Evolutionary conservation across 2,329 filamentous ascomycete species (phyloP).

Genomic region (Trichoderma breve): DNA sequence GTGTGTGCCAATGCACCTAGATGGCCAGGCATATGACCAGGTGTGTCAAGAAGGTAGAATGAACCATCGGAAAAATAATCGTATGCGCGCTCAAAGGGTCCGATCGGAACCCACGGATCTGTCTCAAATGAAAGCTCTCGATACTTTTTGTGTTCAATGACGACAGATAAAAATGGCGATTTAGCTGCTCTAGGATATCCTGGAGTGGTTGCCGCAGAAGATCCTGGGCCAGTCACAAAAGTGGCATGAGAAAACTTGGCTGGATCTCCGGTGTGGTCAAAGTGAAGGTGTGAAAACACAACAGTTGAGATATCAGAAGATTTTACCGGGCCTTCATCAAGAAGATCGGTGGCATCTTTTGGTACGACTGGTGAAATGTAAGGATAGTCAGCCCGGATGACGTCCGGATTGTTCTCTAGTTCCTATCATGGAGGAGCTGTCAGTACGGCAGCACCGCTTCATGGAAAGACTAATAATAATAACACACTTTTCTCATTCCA

Average conservation of each 20-base stretch:
- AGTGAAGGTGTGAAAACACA: constrained; percentile 8
- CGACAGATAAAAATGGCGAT: neutral
- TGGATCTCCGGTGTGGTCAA: constrained; percentile 8
- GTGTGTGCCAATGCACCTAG: constrained; percentile 1
- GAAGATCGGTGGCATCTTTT: neutral
- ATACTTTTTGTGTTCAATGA: neutral
- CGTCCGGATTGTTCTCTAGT: neutral
- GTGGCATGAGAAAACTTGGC: neutral
- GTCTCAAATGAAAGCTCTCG: constrained; percentile 9
- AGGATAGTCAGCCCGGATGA: neutral
- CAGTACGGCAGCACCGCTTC: neutral
- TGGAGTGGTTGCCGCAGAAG: neutral
- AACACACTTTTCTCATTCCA: neutral
- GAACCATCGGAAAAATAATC: constrained; percentile 2
- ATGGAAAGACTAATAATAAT: neutral
- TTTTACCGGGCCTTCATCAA: neutral
- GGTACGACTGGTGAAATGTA: constrained; percentile 1
- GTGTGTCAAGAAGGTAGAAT: constrained; percentile 5
- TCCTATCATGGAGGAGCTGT: neutral
- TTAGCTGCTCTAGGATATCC: neutral
- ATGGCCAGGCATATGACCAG: constrained; percentile 6
- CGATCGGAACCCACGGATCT: constrained; percentile 3
- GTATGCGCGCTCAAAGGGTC: neutral
- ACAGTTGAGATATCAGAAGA: neutral
- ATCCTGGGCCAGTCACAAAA: constrained; percentile 3